A percentile compares a stretch with the other conserved stretches of the same genome.
phyloP scores from a whole-genome alignment of 2,329 filamentous ascomycete species.

The Fusarium sulawesiense region DNA sequence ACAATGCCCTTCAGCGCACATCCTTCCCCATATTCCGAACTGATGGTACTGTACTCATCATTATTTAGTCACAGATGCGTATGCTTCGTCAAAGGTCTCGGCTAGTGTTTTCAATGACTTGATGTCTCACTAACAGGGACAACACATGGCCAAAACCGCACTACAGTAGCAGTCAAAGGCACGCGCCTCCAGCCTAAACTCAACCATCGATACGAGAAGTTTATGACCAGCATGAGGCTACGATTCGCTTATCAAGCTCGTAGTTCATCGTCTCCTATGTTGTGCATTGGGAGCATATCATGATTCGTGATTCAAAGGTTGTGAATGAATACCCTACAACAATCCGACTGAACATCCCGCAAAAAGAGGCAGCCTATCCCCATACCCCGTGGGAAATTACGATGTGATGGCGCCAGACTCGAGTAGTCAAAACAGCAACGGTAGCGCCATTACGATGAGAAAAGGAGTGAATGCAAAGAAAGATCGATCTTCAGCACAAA shows the following conservation, averaged over 20 bases:
- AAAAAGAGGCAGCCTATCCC: slow-evolving; percentile 14
- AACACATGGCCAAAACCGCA: neutral
- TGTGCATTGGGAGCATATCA: neutral
- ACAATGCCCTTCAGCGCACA: neutral
- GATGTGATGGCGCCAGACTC: slow-evolving; percentile 22
- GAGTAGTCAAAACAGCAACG: slow-evolving; percentile 5
- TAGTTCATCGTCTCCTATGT: neutral
- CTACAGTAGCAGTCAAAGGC: neutral
- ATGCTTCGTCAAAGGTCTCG: slow-evolving; percentile 8
- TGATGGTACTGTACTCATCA: neutral
- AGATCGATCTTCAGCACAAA: slow-evolving; percentile 25
- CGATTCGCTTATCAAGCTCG: neutral
- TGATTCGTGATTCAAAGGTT: neutral
- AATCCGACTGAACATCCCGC: neutral
- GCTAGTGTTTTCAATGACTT: slow-evolving; percentile 1
- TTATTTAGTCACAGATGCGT: neutral
- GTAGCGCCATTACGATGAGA: neutral
- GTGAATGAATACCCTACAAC: slow-evolving; percentile 22
- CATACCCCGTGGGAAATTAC: slow-evolving; percentile 17
- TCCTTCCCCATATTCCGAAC: neutral
- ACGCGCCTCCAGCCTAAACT: neutral
- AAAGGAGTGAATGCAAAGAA: slow-evolving; percentile 9
- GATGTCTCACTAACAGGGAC: slow-evolving; percentile 10
- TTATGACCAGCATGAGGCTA: neutral
- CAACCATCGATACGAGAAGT: no score